Evolutionary conservation across 768 basidiomycete genomes (phyloP), one percentile per base, ranked within the genome.

Genomic region (Collybiopsis luxurians): DNA sequence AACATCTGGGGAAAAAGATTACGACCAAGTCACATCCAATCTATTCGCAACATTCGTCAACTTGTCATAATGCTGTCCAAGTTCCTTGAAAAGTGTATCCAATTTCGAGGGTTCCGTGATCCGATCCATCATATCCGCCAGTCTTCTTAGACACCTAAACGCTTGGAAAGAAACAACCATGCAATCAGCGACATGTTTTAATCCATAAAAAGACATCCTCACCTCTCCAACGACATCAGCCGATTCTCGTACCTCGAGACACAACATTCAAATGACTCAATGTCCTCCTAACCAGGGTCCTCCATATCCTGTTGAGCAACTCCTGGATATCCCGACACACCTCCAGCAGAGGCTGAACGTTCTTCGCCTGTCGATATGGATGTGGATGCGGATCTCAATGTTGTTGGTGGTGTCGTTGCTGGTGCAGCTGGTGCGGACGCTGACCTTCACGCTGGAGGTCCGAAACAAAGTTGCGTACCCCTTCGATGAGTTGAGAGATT

Each of bases 131-230:
- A 55, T 31, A 24, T 38, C 45, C n/a, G 40, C 19, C 31, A 55
- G 23, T 47, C 54, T 55, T 38, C 54, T 43, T 47, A 55, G 45
- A 55, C 54, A 46, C 36, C 54, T 55, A 38, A 13, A 15, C 19
- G 27, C 6, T 5, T 34, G 13, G 13, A 13, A 13, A 13, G 31
- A 34, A 13, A 34, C 6, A 34, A 34, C 31, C 31, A 13, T 6
- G n/a, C 13, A 5, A 34, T 34, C 31, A 34, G 31, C 13, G 13
- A 34, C 31, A 6, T 13, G 13, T 5, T 34, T 34, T 34, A 13
- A 34, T 6, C 6, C 13, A 43, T 19, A 15, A 12, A 19, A 23
- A 17, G 17, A 38, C 17, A 1, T 4, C 28, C 19, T 17, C 40
- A 55, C 54, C 54, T 45, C 24, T 55, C n/a, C n/a, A 55, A 39